These are phyloP conservation scores for Triangularia verruculosa DNA, from an alignment of 2,329 filamentous ascomycete species.

Conservation along the genomic window DNA sequence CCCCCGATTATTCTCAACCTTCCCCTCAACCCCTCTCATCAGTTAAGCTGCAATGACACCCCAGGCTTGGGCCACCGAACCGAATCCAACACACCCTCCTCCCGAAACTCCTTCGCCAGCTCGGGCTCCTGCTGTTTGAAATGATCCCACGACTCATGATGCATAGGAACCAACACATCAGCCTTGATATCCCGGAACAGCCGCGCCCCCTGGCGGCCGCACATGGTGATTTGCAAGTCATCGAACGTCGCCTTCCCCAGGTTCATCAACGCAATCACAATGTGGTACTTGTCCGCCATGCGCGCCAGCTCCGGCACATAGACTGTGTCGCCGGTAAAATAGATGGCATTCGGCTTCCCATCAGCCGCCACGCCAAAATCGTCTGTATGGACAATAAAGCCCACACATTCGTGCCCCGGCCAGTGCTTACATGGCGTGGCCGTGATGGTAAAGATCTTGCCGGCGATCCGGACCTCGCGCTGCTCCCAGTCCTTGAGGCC, in stretches of 20 bases:
- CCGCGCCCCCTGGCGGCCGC: slow-evolving; percentile 39
- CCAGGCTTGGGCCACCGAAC: slow-evolving; percentile 25
- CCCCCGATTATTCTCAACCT: too few species aligned
- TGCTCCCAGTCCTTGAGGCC: slow-evolving; percentile 37
- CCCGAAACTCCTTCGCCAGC: slow-evolving; percentile 33
- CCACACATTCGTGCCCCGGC: slow-evolving; percentile 43
- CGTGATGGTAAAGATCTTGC: slow-evolving; percentile 38
- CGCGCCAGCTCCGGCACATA: slow-evolving; percentile 40
- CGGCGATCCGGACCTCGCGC: slow-evolving; percentile 29
- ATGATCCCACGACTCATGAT: slow-evolving; percentile 46
- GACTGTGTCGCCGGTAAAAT: slow-evolving; percentile 49
- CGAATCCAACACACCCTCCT: slow-evolving; percentile 33
- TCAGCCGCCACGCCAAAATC: slow-evolving; percentile 35
- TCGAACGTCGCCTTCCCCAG: slow-evolving; percentile 35
- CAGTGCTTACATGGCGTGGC: slow-evolving; percentile 44
- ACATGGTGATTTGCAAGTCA: slow-evolving; percentile 42
- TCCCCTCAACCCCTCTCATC: background rate
- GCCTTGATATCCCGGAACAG: slow-evolving; percentile 40
- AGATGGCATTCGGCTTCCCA: slow-evolving; percentile 44
- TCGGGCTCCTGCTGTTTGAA: slow-evolving; percentile 38
- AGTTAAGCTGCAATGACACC: background rate
- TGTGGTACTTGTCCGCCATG: slow-evolving; percentile 37
- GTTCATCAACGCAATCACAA: slow-evolving; percentile 41
- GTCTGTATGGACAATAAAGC: slow-evolving; percentile 40
- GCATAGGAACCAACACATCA: slow-evolving; percentile 44